Evolutionary conservation across 2,329 filamentous ascomycete species (phyloP), one percentile per base, ranked within the genome.

Genomic region (Paracamarosporium sp.): DNA sequence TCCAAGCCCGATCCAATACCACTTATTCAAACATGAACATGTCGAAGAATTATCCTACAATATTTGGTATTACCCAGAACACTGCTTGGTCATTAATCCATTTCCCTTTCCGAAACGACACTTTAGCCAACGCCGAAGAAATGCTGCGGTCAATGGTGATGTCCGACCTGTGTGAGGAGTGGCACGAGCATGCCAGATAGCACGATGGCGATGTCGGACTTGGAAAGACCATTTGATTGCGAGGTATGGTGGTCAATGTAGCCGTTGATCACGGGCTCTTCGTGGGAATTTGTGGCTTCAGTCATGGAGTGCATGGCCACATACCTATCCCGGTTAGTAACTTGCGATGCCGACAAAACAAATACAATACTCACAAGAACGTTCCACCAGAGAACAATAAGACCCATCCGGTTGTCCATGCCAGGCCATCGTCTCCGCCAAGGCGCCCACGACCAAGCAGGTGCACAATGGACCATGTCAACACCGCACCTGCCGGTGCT

Each of bases 281-380:
- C 68, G 50, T 72, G 67, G 20, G 64, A 64, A 15, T 68, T 61
- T 12, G 82, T 80, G 22, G 88, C 86, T 70, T 97, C 93, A 73
- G 96, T 91, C 92, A 98, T 97, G 0, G 93, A 93, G 73, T 99
- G 95, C 93, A 98, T 97, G 1, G 95, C 95, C 41, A 99, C 95
- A 71, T 98, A 97, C 67, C 92, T 96, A 62, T 6, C 22, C 11
- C 6, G 47, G 53, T 77, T 61, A 73, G 68, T 56, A 30, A 20
- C 6, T 45, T 46, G 25, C 31, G 20, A 48, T n/a, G 9, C 5
- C 54, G 11, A 35, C 17, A n/a, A 17, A 4, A 5, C 7, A 17
- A n/a, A 13, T 13, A 20, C 4, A 2, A 9, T 33, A 82, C 91
- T 85, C 80, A 97, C 90, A 99, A 78, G 73, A 99, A 99, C 0